Conservation (phyloP, 2,329 filamentous ascomycete genomes). For the Claviceps humidiphila region DNA sequence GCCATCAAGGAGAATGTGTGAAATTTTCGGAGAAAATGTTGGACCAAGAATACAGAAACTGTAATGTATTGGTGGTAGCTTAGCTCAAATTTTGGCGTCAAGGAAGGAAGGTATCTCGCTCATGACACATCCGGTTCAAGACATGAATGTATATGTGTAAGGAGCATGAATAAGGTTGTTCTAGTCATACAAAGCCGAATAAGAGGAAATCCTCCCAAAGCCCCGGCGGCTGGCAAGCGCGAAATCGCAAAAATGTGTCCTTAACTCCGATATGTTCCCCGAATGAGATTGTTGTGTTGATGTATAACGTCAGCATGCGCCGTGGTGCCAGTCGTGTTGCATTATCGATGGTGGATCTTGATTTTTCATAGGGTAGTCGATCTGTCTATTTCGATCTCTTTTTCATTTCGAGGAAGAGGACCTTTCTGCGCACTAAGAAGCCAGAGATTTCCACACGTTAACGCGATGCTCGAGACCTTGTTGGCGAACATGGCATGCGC, state of each 20-base stretch:
- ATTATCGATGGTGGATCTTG: background rate
- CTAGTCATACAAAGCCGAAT: constrained; percentile 2
- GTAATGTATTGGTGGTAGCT: constrained; percentile 1
- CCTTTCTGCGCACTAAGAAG: constrained; percentile 74
- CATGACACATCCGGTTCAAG: background rate
- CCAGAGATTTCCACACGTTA: background rate
- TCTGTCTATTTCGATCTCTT: constrained; percentile 48
- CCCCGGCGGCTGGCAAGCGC: background rate
- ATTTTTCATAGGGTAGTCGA: background rate
- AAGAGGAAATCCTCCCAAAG: background rate
- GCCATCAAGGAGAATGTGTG: background rate
- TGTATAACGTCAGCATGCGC: constrained; percentile 12
- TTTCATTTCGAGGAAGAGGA: constrained; percentile 90
- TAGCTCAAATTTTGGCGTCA: background rate
- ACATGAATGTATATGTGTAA: background rate
- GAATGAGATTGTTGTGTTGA: constrained; percentile 7
- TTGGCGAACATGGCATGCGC: background rate
- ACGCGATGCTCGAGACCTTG: background rate
- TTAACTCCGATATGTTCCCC: constrained; percentile 18
- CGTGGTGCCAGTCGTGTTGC: background rate
- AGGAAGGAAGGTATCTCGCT: background rate
- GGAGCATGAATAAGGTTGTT: background rate
- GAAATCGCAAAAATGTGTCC: constrained; percentile 5
- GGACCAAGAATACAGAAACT: background rate
- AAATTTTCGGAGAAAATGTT: background rate